Base-by-base conservation (phyloP, 306 rosid species). In the Cucumis hystrix region DNA sequence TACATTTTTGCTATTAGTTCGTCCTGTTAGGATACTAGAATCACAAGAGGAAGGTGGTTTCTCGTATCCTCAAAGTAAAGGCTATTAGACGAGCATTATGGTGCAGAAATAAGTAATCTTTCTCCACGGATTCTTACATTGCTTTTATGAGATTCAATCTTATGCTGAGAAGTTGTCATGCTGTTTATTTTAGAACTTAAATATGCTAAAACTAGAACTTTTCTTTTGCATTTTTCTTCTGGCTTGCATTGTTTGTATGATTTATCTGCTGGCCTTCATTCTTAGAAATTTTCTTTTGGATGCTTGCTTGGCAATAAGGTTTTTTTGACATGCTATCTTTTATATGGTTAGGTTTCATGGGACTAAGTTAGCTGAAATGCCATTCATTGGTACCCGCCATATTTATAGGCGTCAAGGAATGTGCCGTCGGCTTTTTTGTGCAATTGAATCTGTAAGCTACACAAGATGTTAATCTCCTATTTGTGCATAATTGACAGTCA, bases 381-480 rank as follows among this genome's bases (percentile, higher is more conserved):
- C 99, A 64, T 96, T 89, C 80, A 96, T 96, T 18, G 98, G 98
- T 82, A 92, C 98, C 82, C 99, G 98, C 77, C 96, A 92, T 64
- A 85, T 92, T 78, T 91, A 96, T 67, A 92, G 99, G 83, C 97
- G 89, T 63, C 98, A 96, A 83, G 99, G 99, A 85, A 96, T 96
- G 99, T 96, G 97, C 80, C 97, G 99, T 43, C 88, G 96, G 56
- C 97, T 96, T 85, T 91, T 96, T 80, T 78, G 88, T 66, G 96
- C 97, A 77, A 88, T 96, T 85, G 98, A 96, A 86, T 84, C 78
- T 33, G 99, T 96, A 88, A 82, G 84, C 79, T 82, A 49, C 77
- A 60, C 80, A 56, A 64, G 73, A 51, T 80, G 64, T 62, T 68
- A 55, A 23, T 80, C 77, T 78, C 80, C 12, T 69, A 60, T 60